Evolutionary conservation across 208 protist species (phyloP), one percentile per base, ranked within the genome.

Genomic region (Leishmania amazonensis): DNA sequence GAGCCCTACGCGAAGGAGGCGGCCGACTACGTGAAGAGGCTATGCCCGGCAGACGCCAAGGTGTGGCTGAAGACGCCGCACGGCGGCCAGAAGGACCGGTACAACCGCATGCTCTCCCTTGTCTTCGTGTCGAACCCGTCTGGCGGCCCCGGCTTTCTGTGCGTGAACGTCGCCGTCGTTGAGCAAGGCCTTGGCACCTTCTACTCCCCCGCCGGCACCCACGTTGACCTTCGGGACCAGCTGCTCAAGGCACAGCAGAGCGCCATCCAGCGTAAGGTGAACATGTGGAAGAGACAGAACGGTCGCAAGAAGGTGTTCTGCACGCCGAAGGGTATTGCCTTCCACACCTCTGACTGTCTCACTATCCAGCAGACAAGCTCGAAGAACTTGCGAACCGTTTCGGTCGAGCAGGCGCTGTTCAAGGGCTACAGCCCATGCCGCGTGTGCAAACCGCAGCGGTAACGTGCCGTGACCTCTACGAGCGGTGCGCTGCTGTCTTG

Each of bases 1-100:
- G 91, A 94, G 82, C 82, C 85, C 2, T 94, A 84, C 81, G 89
- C 89, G 31, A 72, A 84, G 81, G 87, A 93, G 77, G 80, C 84
- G 57, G 84, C 87, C 17, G 75, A 90, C 74, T 90, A 84, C 54
- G 73, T 89, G 62, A 89, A 89, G 58, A 0, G 67, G 2, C n/a
- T 89, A 64, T 94, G 91, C 75, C 83, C 85, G 0, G 51, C 74
- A 38, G 77, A 79, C 5, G 45, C 81, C 0, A 75, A 53, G 47
- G 47, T 90, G 35, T 92, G 87, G 87, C 81, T 94, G 58, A 53
- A 76, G 19, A 54, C 70, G 31, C 81, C 77, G 65, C 35, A 58
- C 3, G 51, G 70, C 0, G 81, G 81, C 62, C 64, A 81, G 42
- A 82, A 68, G 38, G 91, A 95, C 84, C 78, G 65, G 7, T 82